Evolutionary conservation across 192 early-diverging fungal species (phyloP), one percentile per base, ranked within the genome.

Genomic region (Jimgerdemannia flammicorona): DNA sequence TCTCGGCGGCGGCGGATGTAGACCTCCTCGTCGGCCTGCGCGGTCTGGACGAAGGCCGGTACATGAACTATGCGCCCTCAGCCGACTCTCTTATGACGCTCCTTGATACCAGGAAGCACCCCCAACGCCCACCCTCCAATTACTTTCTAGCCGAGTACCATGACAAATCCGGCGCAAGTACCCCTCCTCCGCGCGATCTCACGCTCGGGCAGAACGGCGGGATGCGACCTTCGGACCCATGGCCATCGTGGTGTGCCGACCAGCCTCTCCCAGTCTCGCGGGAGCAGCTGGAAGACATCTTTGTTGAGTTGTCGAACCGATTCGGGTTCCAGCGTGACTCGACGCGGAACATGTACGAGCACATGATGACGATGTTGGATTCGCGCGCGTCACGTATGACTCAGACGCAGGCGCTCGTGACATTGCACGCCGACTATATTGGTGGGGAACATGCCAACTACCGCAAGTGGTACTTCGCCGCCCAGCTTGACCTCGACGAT

Each of bases 371-470:
- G 20, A 90, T 93, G 88, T 83, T 95, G 18, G 93, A 95, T 76
- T 93, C 92, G 54, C 87, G 93, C 64, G 87, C 92, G 4, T 91
- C 91, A 54, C 88, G 93, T 17, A 95, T 93, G 92, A 84, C 85
- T 19, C 87, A 90, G 17, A 84, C 83, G 9, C 87, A 91, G 79
- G 92, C 92, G 41, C 73, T 95, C 41, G 80, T 91, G 18, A 93
- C 89, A 69, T 75, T 95, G 19, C 92, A 95, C 73, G 91, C 92
- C 6, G 93, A 95, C 72, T 93, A 91, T 72, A 88, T 95, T 75
- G 93, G 92, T 72, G 93, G 93, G 19, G 89, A 91, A 64, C 84
- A 93, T 71, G 91, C 92, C 64, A 95, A 95, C 83, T 95, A 93
- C 83, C 88, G 92, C 43, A 92, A 90, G 75, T 95, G 93, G 93